Conservation (phyloP, 768 basidiomycete genomes). For the Lactifluus piperatus region DNA sequence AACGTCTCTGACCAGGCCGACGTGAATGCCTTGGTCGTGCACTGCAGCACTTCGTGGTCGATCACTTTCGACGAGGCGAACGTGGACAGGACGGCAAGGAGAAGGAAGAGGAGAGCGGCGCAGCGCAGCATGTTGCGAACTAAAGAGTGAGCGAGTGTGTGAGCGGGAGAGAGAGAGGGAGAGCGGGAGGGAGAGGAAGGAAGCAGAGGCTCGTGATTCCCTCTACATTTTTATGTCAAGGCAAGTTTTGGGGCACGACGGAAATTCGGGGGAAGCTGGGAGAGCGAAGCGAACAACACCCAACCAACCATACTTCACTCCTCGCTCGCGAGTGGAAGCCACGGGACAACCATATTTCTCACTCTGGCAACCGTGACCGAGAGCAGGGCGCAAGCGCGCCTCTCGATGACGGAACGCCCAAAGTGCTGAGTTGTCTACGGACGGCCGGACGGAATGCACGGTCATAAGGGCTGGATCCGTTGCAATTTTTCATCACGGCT, state of each 20-base stretch:
- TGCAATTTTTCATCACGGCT: background rate
- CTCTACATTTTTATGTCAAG: background rate
- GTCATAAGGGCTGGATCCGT: background rate
- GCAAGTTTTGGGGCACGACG: background rate
- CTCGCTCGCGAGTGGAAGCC: background rate
- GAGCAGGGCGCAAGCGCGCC: background rate
- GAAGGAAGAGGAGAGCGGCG: background rate
- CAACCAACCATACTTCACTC: background rate
- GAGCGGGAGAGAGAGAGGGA: background rate
- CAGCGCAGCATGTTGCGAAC: background rate
- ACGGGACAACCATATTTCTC: background rate
- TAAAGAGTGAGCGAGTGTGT: background rate
- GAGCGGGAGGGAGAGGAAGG: background rate
- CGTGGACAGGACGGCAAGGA: background rate
- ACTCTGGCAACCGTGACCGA: background rate
- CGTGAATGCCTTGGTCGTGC: slow-evolving; percentile 16
- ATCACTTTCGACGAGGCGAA: background rate
- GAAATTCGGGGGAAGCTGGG: background rate
- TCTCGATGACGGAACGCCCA: background rate
- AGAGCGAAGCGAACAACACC: slow-evolving; percentile 1
- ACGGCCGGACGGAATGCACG: background rate
- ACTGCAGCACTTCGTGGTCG: slow-evolving; percentile 13
- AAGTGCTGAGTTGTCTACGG: background rate
- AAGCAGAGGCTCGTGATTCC: background rate
- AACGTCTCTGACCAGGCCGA: slow-evolving; percentile 11